phyloP scores from a whole-genome alignment of 768 basidiomycete species.

The Lactarius psammicola region DNA sequence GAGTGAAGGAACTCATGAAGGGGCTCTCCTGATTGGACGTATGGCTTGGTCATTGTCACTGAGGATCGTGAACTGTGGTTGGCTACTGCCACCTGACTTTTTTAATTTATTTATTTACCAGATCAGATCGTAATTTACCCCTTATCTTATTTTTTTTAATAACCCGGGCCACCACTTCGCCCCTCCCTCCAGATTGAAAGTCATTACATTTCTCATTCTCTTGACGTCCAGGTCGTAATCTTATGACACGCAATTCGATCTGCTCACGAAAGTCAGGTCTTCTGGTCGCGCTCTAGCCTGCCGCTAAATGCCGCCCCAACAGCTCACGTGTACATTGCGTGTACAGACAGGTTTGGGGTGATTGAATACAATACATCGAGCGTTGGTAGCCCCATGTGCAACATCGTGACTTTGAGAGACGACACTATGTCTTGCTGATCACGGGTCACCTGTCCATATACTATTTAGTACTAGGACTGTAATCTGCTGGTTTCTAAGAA shows the following conservation, averaged over 20 bases:
- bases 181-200: background rate
- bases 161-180: background rate
- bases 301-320: background rate
- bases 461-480: background rate
- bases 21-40: conserved; percentile 81
- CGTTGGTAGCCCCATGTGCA: background rate
- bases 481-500: background rate
- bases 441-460: background rate
- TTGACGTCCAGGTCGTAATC: background rate
- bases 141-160: conserved; percentile 6
- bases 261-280: background rate
- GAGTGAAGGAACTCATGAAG: conserved; percentile 80
- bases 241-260: background rate
- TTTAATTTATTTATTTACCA: conserved; percentile 13
- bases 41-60: conserved; percentile 45
- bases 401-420: background rate
- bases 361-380: background rate
- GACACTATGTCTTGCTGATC: too few relatives aligned
- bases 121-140: conserved; percentile 19
- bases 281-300: background rate
- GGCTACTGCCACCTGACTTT: conserved; percentile 15
- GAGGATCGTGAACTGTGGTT: conserved; percentile 27
- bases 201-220: background rate
- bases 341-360: background rate
- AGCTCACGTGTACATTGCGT: background rate